Evolutionary conservation across 352 stramenopile species (phyloP).

Genomic region (Phytophthora tentaculata): DNA sequence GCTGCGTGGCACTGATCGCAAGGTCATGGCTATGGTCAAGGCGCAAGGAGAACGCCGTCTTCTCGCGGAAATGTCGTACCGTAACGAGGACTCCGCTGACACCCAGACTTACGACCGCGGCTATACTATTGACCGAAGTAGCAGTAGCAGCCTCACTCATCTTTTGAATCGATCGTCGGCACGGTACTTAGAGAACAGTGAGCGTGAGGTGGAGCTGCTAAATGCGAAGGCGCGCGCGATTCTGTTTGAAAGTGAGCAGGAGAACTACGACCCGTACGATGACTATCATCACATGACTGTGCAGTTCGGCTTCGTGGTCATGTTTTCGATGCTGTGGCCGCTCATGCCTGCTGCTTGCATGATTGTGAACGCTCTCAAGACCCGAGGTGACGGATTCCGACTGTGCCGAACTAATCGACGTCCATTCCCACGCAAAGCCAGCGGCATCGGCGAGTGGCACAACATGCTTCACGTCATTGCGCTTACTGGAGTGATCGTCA

Average conservation of each 20-base stretch:
- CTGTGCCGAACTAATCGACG: conserved; percentile 77
- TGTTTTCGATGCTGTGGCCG: conserved; percentile 89
- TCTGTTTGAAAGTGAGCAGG: conserved; percentile 77
- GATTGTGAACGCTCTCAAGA: conserved; percentile 82
- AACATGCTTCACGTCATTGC: conserved; percentile 73
- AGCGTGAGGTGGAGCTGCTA: conserved; percentile 64
- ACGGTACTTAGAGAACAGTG: conserved; percentile 72
- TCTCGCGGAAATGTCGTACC: conserved; percentile 68
- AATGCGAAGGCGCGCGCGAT: conserved; percentile 75
- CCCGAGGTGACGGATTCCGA: conserved; percentile 76
- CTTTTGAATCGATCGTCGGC: conserved; percentile 72
- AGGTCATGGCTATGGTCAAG: conserved; percentile 73
- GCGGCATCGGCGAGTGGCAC: conserved; percentile 78
- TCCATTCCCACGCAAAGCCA: conserved; percentile 75
- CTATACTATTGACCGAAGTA: conserved; percentile 12
- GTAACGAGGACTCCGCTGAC: conserved; percentile 27
- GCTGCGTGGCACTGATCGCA: conserved; percentile 57
- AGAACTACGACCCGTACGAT: conserved; percentile 83
- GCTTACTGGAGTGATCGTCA: conserved; percentile 73
- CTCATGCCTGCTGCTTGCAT: conserved; percentile 81
- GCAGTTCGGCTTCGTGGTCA: conserved; percentile 87
- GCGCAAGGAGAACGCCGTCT: conserved; percentile 65
- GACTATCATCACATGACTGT: conserved; percentile 85
- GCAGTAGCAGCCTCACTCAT: conserved; percentile 30
- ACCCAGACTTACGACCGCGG: not conserved